These are phyloP conservation scores for Kalmanozyma brasiliensis DNA, from an alignment of 1,284 basidiomycete genomes.

Conservation along the genomic window DNA sequence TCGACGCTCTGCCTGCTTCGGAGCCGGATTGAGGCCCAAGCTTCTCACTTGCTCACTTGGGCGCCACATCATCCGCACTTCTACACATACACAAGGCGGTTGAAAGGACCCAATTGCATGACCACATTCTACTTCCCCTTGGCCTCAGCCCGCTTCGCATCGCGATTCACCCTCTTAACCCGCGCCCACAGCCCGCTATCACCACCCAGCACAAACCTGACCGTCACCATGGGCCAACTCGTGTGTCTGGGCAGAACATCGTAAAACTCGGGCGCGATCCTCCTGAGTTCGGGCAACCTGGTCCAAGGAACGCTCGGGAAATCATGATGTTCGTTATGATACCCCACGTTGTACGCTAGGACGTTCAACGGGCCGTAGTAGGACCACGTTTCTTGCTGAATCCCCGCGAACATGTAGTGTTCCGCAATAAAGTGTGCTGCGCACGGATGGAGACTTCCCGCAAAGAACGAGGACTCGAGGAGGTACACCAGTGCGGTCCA, in stretches of 20 bases:
- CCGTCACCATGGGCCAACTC: slow-evolving; percentile 92
- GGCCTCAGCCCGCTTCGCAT: slow-evolving; percentile 2
- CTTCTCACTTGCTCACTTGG: too few relatives aligned
- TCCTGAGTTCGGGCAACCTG: slow-evolving; percentile 82
- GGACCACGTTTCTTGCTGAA: slow-evolving; percentile 89
- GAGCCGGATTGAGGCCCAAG: too few relatives aligned
- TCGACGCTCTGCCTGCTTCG: too few relatives aligned
- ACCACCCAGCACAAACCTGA: slow-evolving; percentile 85
- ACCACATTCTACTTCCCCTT: background rate
- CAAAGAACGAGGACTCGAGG: slow-evolving; percentile 88
- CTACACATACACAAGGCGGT: background rate
- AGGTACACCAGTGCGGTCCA: slow-evolving; percentile 75
- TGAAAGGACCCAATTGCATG: background rate
- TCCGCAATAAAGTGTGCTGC: slow-evolving; percentile 98
- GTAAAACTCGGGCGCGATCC: slow-evolving; percentile 91
- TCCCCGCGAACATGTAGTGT: slow-evolving; percentile 67
- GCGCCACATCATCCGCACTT: background rate
- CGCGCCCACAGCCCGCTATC: slow-evolving; percentile 61
- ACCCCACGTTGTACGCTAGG: slow-evolving; percentile 96
- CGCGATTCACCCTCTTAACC: slow-evolving; percentile 51
- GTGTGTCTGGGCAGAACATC: slow-evolving; percentile 85
- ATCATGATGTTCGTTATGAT: slow-evolving; percentile 99
- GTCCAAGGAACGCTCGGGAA: slow-evolving; percentile 98
- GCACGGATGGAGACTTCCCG: slow-evolving; percentile 91
- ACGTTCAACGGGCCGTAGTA: slow-evolving; percentile 94